These are phyloP conservation scores for Globisporangium irregulare DNA, from an alignment of 352 stramenopile species.

Conservation along the genomic window DNA sequence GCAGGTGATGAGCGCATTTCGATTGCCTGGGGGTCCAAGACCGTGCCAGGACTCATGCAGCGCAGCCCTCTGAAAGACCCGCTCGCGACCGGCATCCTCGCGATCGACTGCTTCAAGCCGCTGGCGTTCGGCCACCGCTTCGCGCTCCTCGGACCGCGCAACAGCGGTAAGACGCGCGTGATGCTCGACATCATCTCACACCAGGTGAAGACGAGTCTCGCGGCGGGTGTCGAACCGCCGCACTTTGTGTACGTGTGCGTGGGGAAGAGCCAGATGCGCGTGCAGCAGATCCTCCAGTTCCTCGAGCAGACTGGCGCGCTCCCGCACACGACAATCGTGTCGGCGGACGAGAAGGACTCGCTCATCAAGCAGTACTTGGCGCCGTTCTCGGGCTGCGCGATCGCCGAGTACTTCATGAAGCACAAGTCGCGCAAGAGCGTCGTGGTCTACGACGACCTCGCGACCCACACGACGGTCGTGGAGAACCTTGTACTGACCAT, in stretches of 20 bases:
- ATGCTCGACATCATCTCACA: conserved; percentile 65
- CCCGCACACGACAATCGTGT: conserved; percentile 63
- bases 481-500: conserved; percentile 74
- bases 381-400: conserved; percentile 72
- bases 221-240: conserved; percentile 31
- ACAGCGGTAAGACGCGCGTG: conserved; percentile 73
- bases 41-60: conserved; percentile 62
- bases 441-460: conserved; percentile 79
- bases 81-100: conserved; percentile 61
- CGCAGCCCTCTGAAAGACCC: conserved; percentile 45
- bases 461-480: conserved; percentile 67
- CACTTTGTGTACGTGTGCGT: conserved; percentile 79
- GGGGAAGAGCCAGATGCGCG: conserved; percentile 51
- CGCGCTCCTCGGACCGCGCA: conserved; percentile 55
- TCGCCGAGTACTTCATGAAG: conserved; percentile 71
- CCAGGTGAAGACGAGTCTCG: conserved; percentile 37
- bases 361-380: conserved; percentile 77
- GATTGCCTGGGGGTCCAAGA: conserved; percentile 54
- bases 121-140: conserved; percentile 71
- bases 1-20: conserved; percentile 24
- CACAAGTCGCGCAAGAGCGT: conserved; percentile 49
- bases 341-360: conserved; percentile 60
- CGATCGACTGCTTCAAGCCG: conserved; percentile 76
- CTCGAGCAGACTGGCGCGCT: conserved; percentile 42
- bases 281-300: conserved; percentile 65